These are phyloP conservation scores for Stephania yunnanensis DNA, from an alignment of 164 flowering plant species.

Conservation along the genomic window DNA sequence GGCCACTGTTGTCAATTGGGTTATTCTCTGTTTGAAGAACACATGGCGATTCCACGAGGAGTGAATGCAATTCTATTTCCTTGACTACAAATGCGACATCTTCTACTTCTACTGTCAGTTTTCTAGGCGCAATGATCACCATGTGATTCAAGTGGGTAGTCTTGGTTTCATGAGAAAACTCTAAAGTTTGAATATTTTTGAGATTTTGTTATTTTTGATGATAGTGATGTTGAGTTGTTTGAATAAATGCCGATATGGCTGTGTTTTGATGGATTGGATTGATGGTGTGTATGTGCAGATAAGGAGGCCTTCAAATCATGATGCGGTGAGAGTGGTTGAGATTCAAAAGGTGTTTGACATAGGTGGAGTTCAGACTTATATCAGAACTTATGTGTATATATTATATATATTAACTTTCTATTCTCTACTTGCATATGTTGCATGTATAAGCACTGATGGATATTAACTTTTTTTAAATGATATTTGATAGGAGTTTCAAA, in stretches of 20 bases:
- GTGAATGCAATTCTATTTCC: slow-evolving; percentile 86
- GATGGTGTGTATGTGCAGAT: slow-evolving; percentile 40
- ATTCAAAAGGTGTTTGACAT: slow-evolving; percentile 70
- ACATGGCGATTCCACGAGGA: slow-evolving; percentile 67
- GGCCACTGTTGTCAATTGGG: slow-evolving; percentile 47
- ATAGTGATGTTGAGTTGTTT: too few species aligned
- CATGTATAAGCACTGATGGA: too few species aligned
- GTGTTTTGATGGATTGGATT: background rate
- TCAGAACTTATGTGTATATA: too few species aligned
- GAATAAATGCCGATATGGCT: too few species aligned
- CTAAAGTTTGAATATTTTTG: too few species aligned
- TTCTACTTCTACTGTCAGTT: slow-evolving; percentile 85
- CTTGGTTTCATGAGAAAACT: too few species aligned
- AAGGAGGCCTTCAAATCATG: slow-evolving; percentile 92
- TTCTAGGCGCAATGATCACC: slow-evolving; percentile 69
- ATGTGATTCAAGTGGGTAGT: slow-evolving; percentile 66
- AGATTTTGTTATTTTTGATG: too few species aligned
- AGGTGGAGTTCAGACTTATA: slow-evolving; percentile 80
- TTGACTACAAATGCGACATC: slow-evolving; percentile 62
- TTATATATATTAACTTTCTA: too few species aligned
- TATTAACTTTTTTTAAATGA: too few species aligned
- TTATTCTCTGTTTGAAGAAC: slow-evolving; percentile 66
- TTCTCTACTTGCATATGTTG: too few species aligned
- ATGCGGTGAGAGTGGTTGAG: slow-evolving; percentile 87
- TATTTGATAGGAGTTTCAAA: too few species aligned